A percentile compares a stretch with the other conserved stretches of the same genome.
These are phyloP conservation scores for Cercospora berteroae DNA, from an alignment of 2,329 filamentous ascomycete genomes.

Conservation along the genomic window DNA sequence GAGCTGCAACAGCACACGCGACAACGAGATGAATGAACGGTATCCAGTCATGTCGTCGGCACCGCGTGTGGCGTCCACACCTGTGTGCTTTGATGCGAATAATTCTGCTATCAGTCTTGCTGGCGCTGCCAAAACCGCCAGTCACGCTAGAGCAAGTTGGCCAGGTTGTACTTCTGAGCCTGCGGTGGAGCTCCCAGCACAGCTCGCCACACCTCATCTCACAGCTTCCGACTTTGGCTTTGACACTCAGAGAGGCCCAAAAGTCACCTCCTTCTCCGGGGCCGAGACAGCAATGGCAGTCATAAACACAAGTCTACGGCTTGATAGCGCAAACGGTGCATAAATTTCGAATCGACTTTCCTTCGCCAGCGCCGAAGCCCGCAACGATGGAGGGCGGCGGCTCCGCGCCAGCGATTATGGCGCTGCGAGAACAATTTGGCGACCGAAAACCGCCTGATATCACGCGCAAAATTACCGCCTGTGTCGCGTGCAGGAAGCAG, in stretches of 20 bases:
- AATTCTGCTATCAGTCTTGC: not conserved
- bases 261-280: not conserved
- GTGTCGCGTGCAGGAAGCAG: conserved; percentile 43
- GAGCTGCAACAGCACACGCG: not conserved
- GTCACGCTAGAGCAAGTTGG: not conserved
- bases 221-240: conserved; percentile 1
- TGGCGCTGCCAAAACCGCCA: not conserved
- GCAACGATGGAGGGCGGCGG: conserved; percentile 17
- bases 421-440: conserved; percentile 26
- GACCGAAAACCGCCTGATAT: conserved; percentile 31
- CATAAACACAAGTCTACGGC: not conserved
- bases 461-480: conserved; percentile 38
- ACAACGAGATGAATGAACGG: not conserved
- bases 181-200: not conserved
- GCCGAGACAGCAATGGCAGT: conserved; percentile 1
- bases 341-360: not conserved
- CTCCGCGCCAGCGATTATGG: conserved; percentile 21
- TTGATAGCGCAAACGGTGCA: too few relatives aligned
- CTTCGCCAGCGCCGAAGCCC: not conserved
- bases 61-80: not conserved
- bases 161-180: not conserved
- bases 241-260: not conserved
- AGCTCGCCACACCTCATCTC: conserved; percentile 1
- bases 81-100: not conserved
- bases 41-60: not conserved